Percentiles rank a stretch among this genome's conserved stretches.
Conservation (phyloP, 768 basidiomycete species). For the Lactarius deliciosus region DNA sequence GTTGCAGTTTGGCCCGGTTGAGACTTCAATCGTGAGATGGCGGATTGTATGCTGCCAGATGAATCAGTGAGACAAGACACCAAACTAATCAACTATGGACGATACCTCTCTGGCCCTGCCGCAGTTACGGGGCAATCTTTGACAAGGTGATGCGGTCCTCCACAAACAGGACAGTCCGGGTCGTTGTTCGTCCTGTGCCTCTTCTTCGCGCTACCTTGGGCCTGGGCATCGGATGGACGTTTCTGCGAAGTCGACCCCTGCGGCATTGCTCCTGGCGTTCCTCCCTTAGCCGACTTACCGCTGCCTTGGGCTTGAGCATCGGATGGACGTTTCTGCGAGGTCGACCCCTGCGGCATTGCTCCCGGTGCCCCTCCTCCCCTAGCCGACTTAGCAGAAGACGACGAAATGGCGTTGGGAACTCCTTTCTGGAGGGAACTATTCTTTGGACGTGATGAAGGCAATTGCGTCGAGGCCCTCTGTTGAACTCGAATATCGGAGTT, state of each 20-base stretch:
- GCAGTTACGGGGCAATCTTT: constrained; percentile 56
- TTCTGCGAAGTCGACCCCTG: constrained; percentile 29
- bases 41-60: constrained; percentile 41
- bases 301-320: constrained; percentile 28
- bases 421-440: background rate
- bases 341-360: background rate
- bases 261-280: background rate
- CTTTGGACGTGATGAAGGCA: constrained; percentile 1
- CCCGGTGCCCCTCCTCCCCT: background rate
- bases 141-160: constrained; percentile 44
- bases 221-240: constrained; percentile 34
- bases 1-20: constrained; percentile 40
- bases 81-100: constrained; percentile 4
- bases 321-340: constrained; percentile 35
- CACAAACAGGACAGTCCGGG: constrained; percentile 51
- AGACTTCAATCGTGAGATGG: constrained; percentile 46
- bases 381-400: background rate
- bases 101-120: constrained; percentile 55
- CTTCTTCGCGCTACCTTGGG: constrained; percentile 22
- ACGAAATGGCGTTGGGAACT: too few species aligned
- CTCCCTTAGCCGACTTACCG: too few species aligned
- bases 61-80: background rate
- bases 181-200: constrained; percentile 41
- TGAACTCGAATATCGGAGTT: background rate
- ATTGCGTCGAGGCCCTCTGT: background rate